phyloP scores from a whole-genome alignment of 2,329 filamentous ascomycete species.

The Claviceps capensis region DNA sequence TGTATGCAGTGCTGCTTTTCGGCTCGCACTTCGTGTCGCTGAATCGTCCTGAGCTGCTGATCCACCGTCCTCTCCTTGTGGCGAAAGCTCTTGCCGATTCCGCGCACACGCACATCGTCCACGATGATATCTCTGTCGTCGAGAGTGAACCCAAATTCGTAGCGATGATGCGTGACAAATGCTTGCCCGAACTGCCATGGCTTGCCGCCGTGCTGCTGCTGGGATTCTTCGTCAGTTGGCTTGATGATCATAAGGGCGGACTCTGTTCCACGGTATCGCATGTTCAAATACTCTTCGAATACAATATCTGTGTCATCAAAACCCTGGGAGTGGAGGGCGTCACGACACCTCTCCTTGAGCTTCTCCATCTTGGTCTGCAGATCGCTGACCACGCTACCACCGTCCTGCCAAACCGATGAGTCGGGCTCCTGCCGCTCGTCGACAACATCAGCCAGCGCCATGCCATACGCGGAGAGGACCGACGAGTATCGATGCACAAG shows the following conservation, averaged over 20 bases:
- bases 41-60: constrained; percentile 61
- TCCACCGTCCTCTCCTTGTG: constrained; percentile 72
- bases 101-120: constrained; percentile 76
- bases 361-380: constrained; percentile 64
- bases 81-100: constrained; percentile 79
- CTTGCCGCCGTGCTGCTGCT: constrained; percentile 45
- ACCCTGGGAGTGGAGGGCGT: constrained; percentile 60
- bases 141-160: constrained; percentile 86
- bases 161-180: constrained; percentile 76
- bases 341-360: constrained; percentile 60
- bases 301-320: constrained; percentile 61
- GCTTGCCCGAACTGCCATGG: constrained; percentile 74
- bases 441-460: constrained; percentile 31
- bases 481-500: constrained; percentile 31
- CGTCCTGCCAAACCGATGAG: constrained; percentile 46
- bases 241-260: constrained; percentile 82
- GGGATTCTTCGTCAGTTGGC: constrained; percentile 48
- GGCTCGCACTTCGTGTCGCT: constrained; percentile 39
- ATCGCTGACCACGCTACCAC: constrained; percentile 42
- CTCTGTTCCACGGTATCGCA: constrained; percentile 83
- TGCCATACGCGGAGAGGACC: constrained; percentile 32
- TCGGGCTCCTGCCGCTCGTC: constrained; percentile 68
- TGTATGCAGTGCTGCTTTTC: constrained; percentile 52
- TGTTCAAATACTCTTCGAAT: constrained; percentile 88
- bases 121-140: constrained; percentile 76